These are phyloP conservation scores for Aquilaria yunnanensis DNA, from an alignment of 345 rosid genomes.

Conservation along the genomic window DNA sequence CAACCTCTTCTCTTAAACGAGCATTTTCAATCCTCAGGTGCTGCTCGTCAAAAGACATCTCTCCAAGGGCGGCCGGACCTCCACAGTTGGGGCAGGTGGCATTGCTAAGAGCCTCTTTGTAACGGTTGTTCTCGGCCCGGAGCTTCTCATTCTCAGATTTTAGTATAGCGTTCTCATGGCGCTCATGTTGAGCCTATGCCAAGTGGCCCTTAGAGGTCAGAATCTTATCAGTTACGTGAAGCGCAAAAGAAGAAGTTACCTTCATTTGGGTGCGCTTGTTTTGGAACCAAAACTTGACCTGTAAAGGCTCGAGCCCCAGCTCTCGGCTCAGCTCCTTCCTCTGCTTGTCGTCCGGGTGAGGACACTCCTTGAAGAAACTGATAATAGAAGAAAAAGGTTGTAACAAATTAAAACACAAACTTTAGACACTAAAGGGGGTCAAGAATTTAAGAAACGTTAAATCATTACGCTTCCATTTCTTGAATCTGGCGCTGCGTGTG, in stretches of 20 bases:
- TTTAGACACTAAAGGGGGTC: neutral
- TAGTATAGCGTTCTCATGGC: slow-evolving; percentile 60
- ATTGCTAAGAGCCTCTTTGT: slow-evolving; percentile 61
- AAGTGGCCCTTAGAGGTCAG: no score
- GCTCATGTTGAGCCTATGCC: slow-evolving; percentile 72
- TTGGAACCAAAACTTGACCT: slow-evolving; percentile 96
- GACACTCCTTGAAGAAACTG: slow-evolving; percentile 90
- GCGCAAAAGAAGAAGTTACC: slow-evolving; percentile 28
- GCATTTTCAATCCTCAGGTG: slow-evolving; percentile 78
- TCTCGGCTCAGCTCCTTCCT: slow-evolving; percentile 71
- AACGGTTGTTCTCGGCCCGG: slow-evolving; percentile 58
- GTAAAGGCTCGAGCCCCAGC: slow-evolving; percentile 70
- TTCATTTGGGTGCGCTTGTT: slow-evolving; percentile 97
- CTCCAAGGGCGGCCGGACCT: slow-evolving; percentile 69
- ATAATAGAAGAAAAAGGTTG: neutral
- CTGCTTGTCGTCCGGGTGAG: slow-evolving; percentile 96
- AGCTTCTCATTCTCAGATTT: slow-evolving; percentile 80
- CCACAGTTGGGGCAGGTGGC: slow-evolving; percentile 85
- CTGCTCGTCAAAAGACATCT: slow-evolving; percentile 88
- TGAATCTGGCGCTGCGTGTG: slow-evolving; percentile 86
- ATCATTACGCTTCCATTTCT: slow-evolving; percentile 69
- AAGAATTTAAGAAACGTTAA: neutral
- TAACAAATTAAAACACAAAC: neutral
- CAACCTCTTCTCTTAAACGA: slow-evolving; percentile 77
- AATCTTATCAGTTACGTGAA: no score